Conservation (phyloP, 805 yeast species). For the Hanseniaspora thailandica region DNA sequence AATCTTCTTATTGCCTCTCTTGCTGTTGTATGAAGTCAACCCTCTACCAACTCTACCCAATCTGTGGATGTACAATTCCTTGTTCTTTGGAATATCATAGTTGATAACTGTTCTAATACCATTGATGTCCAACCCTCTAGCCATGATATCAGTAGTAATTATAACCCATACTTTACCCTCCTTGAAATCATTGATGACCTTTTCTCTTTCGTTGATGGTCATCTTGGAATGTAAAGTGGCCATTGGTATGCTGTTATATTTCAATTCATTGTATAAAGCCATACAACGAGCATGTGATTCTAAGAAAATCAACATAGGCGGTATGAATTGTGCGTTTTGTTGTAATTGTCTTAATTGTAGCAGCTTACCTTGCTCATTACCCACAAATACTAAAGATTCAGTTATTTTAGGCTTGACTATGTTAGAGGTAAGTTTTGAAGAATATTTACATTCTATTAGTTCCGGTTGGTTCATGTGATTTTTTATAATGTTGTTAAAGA, state of each 20-base stretch:
- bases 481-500: constrained; percentile 1
- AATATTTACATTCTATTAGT: constrained; percentile 12
- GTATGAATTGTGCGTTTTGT: constrained; percentile 71
- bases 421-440: constrained; percentile 6
- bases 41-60: constrained; percentile 95
- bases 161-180: constrained; percentile 91
- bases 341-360: constrained; percentile 83
- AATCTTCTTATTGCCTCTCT: constrained; percentile 45
- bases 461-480: constrained; percentile 5
- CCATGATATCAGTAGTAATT: constrained; percentile 89
- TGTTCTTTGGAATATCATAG: constrained; percentile 88
- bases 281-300: constrained; percentile 90
- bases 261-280: constrained; percentile 82
- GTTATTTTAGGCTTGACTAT: constrained; percentile 8
- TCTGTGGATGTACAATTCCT: constrained; percentile 93
- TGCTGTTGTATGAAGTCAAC: constrained; percentile 3
- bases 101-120: constrained; percentile 90
- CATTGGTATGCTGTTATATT: constrained; percentile 84
- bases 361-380: constrained; percentile 90
- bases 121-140: constrained; percentile 94
- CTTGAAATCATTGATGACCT: constrained; percentile 70
- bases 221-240: constrained; percentile 95
- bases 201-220: constrained; percentile 76
- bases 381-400: constrained; percentile 35
- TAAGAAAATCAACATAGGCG: constrained; percentile 84